These are phyloP conservation scores for Fusarium pilosicola DNA, from an alignment of 2,329 filamentous ascomycete genomes.

Conservation along the genomic window DNA sequence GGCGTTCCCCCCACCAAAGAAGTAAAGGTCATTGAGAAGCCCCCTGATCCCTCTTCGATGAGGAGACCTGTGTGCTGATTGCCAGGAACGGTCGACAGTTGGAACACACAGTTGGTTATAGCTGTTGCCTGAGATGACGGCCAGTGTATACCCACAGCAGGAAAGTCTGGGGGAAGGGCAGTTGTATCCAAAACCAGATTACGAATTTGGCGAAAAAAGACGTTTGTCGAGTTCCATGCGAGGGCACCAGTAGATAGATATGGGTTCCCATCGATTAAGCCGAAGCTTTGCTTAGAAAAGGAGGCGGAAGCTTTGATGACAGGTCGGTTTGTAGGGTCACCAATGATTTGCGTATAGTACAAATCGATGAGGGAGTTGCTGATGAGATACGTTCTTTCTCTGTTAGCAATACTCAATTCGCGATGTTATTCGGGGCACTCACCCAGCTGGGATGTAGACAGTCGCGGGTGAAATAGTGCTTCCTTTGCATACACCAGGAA, in stretches of 20 bases:
- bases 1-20: slow-evolving; percentile 74
- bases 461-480: slow-evolving; percentile 51
- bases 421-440: slow-evolving; percentile 31
- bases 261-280: slow-evolving; percentile 59
- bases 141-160: slow-evolving; percentile 71
- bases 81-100: slow-evolving; percentile 56
- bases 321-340: slow-evolving; percentile 70
- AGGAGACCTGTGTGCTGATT: slow-evolving; percentile 68
- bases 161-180: slow-evolving; percentile 55
- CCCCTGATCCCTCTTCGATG: slow-evolving; percentile 74
- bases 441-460: slow-evolving; percentile 53
- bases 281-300: slow-evolving; percentile 56
- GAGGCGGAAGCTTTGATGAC: slow-evolving; percentile 62
- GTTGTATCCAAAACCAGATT: slow-evolving; percentile 68
- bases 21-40: slow-evolving; percentile 74
- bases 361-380: slow-evolving; percentile 76
- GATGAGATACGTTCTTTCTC: slow-evolving; percentile 70
- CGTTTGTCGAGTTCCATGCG: slow-evolving; percentile 66
- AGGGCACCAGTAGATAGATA: slow-evolving; percentile 54
- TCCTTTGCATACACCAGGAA: slow-evolving; percentile 41
- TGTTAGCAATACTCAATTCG: slow-evolving; percentile 6
- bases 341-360: slow-evolving; percentile 84
- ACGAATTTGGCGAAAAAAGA: slow-evolving; percentile 67
- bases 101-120: slow-evolving; percentile 67
- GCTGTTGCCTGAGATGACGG: slow-evolving; percentile 72